Percentiles rank a stretch among this genome's conserved stretches.
Evolutionary conservation across 139 green algal species (phyloP).

Genomic region (Helicosporidium sp.): DNA sequence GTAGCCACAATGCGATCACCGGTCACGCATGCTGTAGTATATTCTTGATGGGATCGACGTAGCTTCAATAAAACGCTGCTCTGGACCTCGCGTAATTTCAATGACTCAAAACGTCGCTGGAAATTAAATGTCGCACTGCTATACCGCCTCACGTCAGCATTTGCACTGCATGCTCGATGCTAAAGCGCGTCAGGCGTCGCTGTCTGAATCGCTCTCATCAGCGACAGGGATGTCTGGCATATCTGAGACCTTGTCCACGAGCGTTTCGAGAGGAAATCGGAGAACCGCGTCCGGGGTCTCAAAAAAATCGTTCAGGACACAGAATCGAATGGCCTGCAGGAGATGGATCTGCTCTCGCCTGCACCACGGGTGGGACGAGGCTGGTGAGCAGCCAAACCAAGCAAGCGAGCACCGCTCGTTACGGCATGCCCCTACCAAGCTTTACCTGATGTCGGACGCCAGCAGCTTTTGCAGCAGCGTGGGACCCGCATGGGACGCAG

Average conservation of each 20-base stretch:
- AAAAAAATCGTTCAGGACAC: conserved; percentile 38
- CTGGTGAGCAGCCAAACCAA: background rate
- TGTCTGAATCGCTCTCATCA: too few species aligned
- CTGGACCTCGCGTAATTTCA: too few species aligned
- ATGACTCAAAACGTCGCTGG: too few species aligned
- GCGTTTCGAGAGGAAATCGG: too few species aligned
- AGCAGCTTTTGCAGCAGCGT: conserved; percentile 40
- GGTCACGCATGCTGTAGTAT: too few species aligned
- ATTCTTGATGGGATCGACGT: too few species aligned
- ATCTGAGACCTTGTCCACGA: too few species aligned
- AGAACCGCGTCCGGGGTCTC: background rate
- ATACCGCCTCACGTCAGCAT: background rate
- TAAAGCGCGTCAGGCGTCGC: background rate
- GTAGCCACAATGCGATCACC: too few species aligned
- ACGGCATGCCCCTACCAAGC: background rate
- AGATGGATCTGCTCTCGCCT: conserved; percentile 25
- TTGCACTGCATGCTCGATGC: too few species aligned
- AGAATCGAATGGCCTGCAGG: conserved; percentile 36
- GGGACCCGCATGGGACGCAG: too few species aligned
- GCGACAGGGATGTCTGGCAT: too few species aligned
- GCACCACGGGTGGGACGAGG: background rate
- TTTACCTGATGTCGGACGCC: conserved; percentile 25
- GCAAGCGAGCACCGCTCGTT: background rate
- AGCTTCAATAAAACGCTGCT: too few species aligned
- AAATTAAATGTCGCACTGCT: background rate